These are phyloP conservation scores for Chamaecrista fasciculata DNA, from an alignment of 306 rosid genomes.

Conservation along the genomic window DNA sequence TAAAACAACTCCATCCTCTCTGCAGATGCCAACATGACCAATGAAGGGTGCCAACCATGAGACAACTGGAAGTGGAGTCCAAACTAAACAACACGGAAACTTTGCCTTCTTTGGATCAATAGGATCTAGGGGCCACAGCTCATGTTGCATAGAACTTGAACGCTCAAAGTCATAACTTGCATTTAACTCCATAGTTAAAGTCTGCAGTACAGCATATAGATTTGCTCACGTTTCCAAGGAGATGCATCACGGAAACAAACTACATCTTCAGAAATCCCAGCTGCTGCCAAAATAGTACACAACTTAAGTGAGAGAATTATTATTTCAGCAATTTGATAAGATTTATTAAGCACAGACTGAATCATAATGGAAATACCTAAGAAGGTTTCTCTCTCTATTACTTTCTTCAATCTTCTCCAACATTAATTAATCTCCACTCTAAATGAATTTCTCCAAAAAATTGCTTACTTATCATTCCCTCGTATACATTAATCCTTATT, in stretches of 20 bases:
- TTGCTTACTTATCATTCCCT: no score
- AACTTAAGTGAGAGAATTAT: background rate
- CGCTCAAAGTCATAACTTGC: slow-evolving; percentile 16
- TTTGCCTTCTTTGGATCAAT: slow-evolving; percentile 61
- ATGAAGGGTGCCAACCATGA: slow-evolving; percentile 97
- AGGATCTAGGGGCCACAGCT: slow-evolving; percentile 77
- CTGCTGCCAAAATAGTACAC: background rate
- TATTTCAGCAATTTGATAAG: background rate
- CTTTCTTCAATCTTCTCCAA: background rate
- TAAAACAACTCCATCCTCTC: slow-evolving; percentile 79
- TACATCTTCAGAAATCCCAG: background rate
- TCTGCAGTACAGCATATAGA: background rate
- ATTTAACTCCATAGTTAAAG: background rate
- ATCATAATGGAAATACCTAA: background rate
- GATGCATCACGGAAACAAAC: background rate
- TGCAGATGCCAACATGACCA: slow-evolving; percentile 95
- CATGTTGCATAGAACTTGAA: slow-evolving; percentile 31
- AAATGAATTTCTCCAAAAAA: background rate
- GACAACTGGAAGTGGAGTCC: slow-evolving; percentile 95
- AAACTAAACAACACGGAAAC: slow-evolving; percentile 91
- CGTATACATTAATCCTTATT: background rate
- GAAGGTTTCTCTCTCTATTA: background rate
- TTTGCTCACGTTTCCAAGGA: background rate
- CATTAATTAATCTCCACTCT: background rate
- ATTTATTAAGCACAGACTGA: background rate